Percentiles rank a stretch among this genome's conserved stretches.
phyloP scores from a whole-genome alignment of 441 rosid genomes.

The Aquilaria agallochum region DNA sequence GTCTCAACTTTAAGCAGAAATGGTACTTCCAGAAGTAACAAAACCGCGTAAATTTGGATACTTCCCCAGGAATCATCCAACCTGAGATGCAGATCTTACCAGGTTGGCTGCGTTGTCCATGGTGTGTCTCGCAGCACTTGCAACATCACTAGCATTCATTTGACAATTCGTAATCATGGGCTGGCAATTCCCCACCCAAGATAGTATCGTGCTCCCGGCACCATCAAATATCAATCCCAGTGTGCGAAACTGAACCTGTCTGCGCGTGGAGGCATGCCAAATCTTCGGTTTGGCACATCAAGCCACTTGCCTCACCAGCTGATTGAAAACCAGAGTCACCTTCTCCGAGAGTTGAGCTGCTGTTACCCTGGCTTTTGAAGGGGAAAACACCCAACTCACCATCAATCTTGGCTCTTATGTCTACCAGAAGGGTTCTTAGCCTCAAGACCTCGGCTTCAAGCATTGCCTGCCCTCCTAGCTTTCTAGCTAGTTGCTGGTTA shows the following conservation, averaged over 20 bases:
- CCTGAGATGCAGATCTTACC: constrained; percentile 21
- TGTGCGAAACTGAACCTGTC: constrained; percentile 13
- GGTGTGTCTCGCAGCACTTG: constrained; percentile 9
- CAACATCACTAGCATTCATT: constrained; percentile 8
- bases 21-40: neutral
- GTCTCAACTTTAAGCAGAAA: too few species aligned
- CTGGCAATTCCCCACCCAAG: constrained; percentile 26
- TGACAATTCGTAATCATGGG: constrained; percentile 19
- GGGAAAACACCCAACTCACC: constrained; percentile 39
- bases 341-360: constrained; percentile 27
- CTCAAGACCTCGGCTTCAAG: constrained; percentile 45
- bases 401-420: constrained; percentile 42
- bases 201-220: constrained; percentile 17
- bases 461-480: constrained; percentile 40
- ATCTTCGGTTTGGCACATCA: constrained; percentile 11
- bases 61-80: constrained; percentile 1
- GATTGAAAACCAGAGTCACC: constrained; percentile 24
- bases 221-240: constrained; percentile 11
- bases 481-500: constrained; percentile 42
- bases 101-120: constrained; percentile 15
- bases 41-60: neutral
- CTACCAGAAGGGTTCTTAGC: constrained; percentile 36
- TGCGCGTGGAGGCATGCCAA: constrained; percentile 24
- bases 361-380: constrained; percentile 28
- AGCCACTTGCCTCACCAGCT: constrained; percentile 6